Conservation (phyloP, 305 asterid species). For the Nicotiana rustica region DNA sequence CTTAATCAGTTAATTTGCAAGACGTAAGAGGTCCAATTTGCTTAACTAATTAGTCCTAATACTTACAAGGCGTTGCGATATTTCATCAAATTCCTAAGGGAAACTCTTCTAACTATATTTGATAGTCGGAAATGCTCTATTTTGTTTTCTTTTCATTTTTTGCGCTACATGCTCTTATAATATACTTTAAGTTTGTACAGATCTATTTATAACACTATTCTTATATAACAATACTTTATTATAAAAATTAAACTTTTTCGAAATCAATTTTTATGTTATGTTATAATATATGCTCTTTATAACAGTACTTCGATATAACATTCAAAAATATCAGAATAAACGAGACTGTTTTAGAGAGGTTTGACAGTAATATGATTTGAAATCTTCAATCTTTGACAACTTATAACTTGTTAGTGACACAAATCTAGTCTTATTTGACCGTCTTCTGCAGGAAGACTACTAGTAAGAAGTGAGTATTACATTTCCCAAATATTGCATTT, state of each 20-base stretch:
- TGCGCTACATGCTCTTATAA: neutral
- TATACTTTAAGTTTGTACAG: neutral
- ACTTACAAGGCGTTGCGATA: neutral
- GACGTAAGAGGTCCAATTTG: neutral
- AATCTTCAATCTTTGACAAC: neutral
- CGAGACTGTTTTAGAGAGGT: too few species aligned
- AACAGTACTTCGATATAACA: too few species aligned
- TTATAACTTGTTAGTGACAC: neutral
- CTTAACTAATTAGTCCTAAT: neutral
- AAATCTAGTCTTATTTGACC: neutral
- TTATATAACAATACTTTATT: too few species aligned
- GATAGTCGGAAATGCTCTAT: neutral
- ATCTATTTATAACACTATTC: too few species aligned
- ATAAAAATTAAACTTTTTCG: too few species aligned
- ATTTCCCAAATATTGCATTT: neutral
- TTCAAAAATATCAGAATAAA: too few species aligned
- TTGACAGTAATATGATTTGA: neutral
- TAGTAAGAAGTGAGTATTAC: too few species aligned
- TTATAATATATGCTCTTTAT: too few species aligned
- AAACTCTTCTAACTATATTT: too few species aligned
- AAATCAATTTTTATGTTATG: too few species aligned
- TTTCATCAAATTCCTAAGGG: neutral
- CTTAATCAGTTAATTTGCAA: neutral
- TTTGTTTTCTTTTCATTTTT: too few species aligned
- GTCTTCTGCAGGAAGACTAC: neutral